Evolutionary conservation across 106 monocot species (phyloP), one percentile per base, ranked within the genome.

Genomic region (Vanilla planifolia): DNA sequence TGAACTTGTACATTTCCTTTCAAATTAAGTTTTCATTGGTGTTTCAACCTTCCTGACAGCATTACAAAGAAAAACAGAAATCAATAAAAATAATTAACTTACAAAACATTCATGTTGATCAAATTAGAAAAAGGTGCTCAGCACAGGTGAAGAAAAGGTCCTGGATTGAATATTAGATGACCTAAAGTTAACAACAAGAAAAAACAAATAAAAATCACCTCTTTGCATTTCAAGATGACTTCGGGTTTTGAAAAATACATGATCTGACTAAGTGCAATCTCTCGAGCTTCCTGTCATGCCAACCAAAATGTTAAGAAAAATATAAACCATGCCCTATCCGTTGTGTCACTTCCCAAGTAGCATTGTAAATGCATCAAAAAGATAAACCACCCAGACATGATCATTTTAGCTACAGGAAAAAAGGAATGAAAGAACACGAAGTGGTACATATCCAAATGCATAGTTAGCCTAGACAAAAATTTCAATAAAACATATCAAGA

Each of bases 211-310:
- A 45, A 30, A 2, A 13, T 77, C 79, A 96, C 95, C 95, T 96
- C 95, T 55, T 90, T 90, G 67, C 81, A 91, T 62, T 79, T 90
- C 43, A 76, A 65, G 40, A 89, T 79, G 25, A 69, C n/a, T 37
- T 86, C 81, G 6, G 80, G 50, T 57, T 96, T 96, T 45, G 55
- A 33, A 43, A 87, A 77, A 39, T 20, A 25, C 20, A 37, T 42
- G 42, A 74, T 56, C 55, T 84, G 78, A 19, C 53, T 70, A 28
- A 89, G 62, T 63, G 41, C 64, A 70, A 83, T 84, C 77, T 96
- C 95, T 72, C 79, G 75, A 41, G 84, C 90, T 73, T 96, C 95
- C 95, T 96, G 51, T 51, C 14, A 72, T 29, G 35, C 46, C 17
- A 37, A 48, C 15, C 17, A 50, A 16, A 68, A 59, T 33, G 36